phyloP scores from a whole-genome alignment of 352 stramenopile species.

The Thalassiosira ordinaria region DNA sequence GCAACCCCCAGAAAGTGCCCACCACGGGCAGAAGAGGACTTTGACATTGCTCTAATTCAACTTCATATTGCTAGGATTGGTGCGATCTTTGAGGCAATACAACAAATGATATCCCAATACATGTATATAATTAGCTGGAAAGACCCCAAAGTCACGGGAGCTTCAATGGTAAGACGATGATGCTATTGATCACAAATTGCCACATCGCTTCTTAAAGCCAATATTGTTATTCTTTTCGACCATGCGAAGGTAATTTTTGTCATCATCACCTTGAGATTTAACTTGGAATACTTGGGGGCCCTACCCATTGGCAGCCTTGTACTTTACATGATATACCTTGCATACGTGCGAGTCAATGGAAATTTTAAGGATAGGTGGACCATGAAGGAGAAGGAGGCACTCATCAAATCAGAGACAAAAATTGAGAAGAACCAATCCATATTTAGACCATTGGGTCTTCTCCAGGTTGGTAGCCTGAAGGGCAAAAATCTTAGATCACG shows the following conservation, averaged over 20 bases:
- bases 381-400: slow-evolving; percentile 64
- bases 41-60: slow-evolving; percentile 78
- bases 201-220: neutral
- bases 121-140: slow-evolving; percentile 79
- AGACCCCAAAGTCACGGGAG: slow-evolving; percentile 62
- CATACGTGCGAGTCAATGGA: slow-evolving; percentile 40
- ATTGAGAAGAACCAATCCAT: slow-evolving; percentile 65
- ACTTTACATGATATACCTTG: slow-evolving; percentile 71
- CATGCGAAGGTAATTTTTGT: slow-evolving; percentile 66
- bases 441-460: slow-evolving; percentile 69
- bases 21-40: slow-evolving; percentile 57
- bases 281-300: slow-evolving; percentile 75
- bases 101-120: slow-evolving; percentile 63
- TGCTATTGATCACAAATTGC: neutral
- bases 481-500: slow-evolving; percentile 72
- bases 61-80: slow-evolving; percentile 76
- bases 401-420: slow-evolving; percentile 67
- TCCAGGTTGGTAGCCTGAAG: slow-evolving; percentile 63
- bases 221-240: neutral
- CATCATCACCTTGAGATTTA: slow-evolving; percentile 61
- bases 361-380: slow-evolving; percentile 68
- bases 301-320: slow-evolving; percentile 68
- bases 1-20: slow-evolving; percentile 64
- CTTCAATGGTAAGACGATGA: slow-evolving; percentile 41
- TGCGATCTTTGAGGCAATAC: slow-evolving; percentile 67